Evolutionary conservation across 2,329 filamentous ascomycete genomes (phyloP), one percentile per base, ranked within the genome.

Genomic region (Gremmenia infestans): DNA sequence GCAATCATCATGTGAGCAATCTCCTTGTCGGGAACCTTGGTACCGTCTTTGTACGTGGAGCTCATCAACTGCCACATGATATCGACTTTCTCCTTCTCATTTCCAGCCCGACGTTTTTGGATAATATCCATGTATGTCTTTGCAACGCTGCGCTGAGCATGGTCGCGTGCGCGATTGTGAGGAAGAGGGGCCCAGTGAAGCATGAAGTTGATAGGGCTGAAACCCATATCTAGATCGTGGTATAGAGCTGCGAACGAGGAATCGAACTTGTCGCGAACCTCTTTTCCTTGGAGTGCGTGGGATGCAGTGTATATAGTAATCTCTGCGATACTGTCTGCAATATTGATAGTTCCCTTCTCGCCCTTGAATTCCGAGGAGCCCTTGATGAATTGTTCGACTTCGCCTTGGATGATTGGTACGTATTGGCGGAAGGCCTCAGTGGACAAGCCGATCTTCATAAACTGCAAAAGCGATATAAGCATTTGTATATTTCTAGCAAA

Each of bases 1-100:
- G 90, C 90, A 72, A 96, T 96, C 89, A 96, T 93, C 82, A 96
- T 93, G 74, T 94, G 88, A 22, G 91, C 90, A 56, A 95, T 82
- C 72, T 96, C 90, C 67, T 87, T 80, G 68, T 96, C 91, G 15
- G 91, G 87, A n/a, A 95, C 80, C 5, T 78, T 78, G 40, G 77
- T 84, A 64, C 90, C 91, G 65, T 93, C 83, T 77, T 95, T 96
- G 81, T 96, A 96, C 23, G 77, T 80, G 65, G 86, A 90, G 65
- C 83, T 84, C 90, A 95, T 94, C 62, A 96, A 76, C 68, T 94
- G 91, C 83, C 88, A 91, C 73, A 96, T 91, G 80, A 96, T 95
- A 73, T 96, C 91, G 57, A 50, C 81, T 78, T 58, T 80, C 74
- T 54, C 85, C 76, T 65, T 76, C 75, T 58, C 74, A 62, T 78